Evolutionary conservation across 1,139 yeast species (phyloP).

Genomic region (Geotrichum cucujoidarum): DNA sequence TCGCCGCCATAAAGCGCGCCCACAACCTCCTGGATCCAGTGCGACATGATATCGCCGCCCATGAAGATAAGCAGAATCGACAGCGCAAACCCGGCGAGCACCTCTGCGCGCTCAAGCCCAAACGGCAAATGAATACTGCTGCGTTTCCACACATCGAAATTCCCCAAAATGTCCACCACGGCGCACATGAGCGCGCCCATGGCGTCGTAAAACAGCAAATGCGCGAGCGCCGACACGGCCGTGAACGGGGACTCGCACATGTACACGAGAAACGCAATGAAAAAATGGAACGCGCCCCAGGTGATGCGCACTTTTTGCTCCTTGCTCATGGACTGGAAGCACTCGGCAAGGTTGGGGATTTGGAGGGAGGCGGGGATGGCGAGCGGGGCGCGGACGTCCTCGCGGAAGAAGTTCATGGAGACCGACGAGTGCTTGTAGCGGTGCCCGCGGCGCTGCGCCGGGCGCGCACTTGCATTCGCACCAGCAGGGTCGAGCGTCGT

Average conservation of each 20-base stretch:
- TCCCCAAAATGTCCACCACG: conserved; percentile 71
- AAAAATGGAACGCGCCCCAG: conserved; percentile 66
- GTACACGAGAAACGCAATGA: conserved; percentile 53
- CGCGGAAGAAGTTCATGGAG: conserved; percentile 91
- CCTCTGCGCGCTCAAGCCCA: conserved; percentile 85
- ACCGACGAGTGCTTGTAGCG: conserved; percentile 96
- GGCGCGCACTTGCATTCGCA: conserved; percentile 17
- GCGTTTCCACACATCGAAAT: conserved; percentile 86
- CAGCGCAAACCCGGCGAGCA: conserved; percentile 79
- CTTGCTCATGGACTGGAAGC: conserved; percentile 49
- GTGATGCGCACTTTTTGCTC: conserved; percentile 53
- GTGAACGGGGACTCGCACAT: conserved; percentile 52
- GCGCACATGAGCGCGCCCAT: conserved; percentile 69
- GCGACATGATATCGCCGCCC: conserved; percentile 83
- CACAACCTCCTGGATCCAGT: conserved; percentile 70
- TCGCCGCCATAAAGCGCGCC: conserved; percentile 45
- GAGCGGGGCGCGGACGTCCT: conserved; percentile 68
- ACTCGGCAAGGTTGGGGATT: conserved; percentile 66
- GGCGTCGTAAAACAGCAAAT: conserved; percentile 80
- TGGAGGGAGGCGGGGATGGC: conserved; percentile 76
- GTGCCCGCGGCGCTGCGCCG: conserved; percentile 80
- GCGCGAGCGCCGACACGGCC: conserved; percentile 76
- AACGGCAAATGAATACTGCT: conserved; percentile 85
- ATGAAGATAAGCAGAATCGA: conserved; percentile 83
- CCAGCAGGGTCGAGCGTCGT: conserved; percentile 28